Evolutionary conservation across 1,284 basidiomycete genomes (phyloP).

Genomic region (Chalciporus sp.): DNA sequence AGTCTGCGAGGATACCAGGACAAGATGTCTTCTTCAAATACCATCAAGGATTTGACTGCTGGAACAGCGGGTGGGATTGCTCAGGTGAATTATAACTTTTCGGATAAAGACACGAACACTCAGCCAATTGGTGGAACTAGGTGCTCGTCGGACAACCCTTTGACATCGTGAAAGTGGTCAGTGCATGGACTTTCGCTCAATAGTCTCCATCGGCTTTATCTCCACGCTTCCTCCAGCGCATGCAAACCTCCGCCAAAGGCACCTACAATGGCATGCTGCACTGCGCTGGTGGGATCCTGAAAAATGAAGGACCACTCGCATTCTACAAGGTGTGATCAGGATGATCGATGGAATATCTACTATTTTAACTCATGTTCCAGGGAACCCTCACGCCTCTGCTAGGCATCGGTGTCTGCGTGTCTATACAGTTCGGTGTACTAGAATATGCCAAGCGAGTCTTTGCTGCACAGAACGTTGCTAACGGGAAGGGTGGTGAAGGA

Average conservation of each 20-base stretch:
- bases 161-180: conserved; percentile 94
- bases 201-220: not conserved
- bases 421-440: conserved; percentile 94
- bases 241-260: conserved; percentile 93
- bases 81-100: conserved; percentile 56
- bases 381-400: conserved; percentile 92
- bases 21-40: conserved; percentile 48
- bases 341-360: not conserved
- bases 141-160: conserved; percentile 94
- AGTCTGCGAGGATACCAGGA: conserved; percentile 8
- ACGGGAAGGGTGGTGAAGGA: conserved; percentile 59
- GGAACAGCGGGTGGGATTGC: conserved; percentile 88
- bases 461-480: conserved; percentile 54
- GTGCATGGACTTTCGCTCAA: conserved; percentile 34
- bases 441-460: conserved; percentile 91
- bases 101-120: not conserved
- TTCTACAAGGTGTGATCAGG: conserved; percentile 85
- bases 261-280: conserved; percentile 89
- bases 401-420: conserved; percentile 94
- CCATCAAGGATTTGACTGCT: conserved; percentile 79
- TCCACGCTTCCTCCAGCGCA: conserved; percentile 48
- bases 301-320: conserved; percentile 89
- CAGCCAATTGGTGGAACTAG: conserved; percentile 39
- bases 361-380: conserved; percentile 41
- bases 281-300: conserved; percentile 86